Evolutionary conservation across 331 rosid genomes (phyloP), one percentile per base, ranked within the genome.

Genomic region (Malus hybrid): DNA sequence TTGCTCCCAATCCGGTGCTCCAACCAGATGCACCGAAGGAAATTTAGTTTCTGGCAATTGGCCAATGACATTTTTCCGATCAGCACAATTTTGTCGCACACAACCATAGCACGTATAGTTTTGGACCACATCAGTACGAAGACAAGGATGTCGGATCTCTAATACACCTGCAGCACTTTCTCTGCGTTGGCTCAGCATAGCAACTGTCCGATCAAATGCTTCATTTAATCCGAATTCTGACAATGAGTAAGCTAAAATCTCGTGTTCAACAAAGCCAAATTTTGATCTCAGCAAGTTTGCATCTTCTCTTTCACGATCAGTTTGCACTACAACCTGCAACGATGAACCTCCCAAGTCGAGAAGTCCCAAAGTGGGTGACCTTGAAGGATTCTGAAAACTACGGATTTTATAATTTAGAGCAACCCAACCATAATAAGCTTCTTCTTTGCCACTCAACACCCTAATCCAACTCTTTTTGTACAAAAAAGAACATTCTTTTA

Each of bases 321-420:
- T 61, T 85, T 90, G 89, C 82, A 83, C 79, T 74, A 88, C 92
- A 67, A 89, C 81, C 85, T 93, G 93, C 89, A 93, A 83, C 1
- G 98, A 93, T 6, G 98, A 93, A 66, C 97, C 96, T 73, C 97
- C 97, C 82, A 93, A 79, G 87, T 91, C 98, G 67, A 89, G 84
- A 80, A 93, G 87, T 50, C 96, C 98, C 86, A 85, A 86, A 62
- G 88, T 84, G 32, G 91, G 83, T 20, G 84, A 65, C 66, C 77
- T 68, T 8, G 78, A 71, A 78, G 77, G 61, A 73, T 52, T 77
- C 80, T 36, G 57, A 71, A 91, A 86, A 29, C 78, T 78, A 33
- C 86, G 92, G 91, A 86, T 87, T 84, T 84, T 89, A 46, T 87
- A 91, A 69, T 91, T 91, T 83, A 91, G 86, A 77, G 97, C 97